Evolutionary conservation across 495 filamentous ascomycete species (phyloP).

Genomic region (Pyrenula aspistea): DNA sequence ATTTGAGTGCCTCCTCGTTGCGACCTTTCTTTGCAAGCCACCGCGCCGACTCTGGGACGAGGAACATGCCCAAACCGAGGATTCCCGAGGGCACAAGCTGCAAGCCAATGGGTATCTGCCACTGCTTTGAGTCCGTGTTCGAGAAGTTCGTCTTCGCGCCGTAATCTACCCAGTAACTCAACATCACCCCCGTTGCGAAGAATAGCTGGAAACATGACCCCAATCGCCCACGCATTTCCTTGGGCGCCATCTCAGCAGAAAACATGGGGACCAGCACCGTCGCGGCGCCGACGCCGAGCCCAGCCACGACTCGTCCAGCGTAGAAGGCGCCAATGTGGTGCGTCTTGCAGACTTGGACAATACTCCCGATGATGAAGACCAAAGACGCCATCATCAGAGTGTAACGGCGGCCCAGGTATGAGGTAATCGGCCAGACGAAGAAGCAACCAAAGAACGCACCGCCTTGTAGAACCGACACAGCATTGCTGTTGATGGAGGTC

Average conservation of each 20-base stretch:
- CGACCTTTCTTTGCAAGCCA: slow-evolving; percentile 38
- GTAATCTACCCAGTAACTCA: slow-evolving; percentile 42
- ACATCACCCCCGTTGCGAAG: slow-evolving; percentile 35
- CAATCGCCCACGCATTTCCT: slow-evolving; percentile 39
- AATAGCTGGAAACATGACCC: slow-evolving; percentile 34
- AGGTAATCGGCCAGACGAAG: slow-evolving; percentile 31
- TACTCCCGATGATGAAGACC: slow-evolving; percentile 30
- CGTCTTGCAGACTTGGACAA: slow-evolving; percentile 29
- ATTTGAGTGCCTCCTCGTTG: slow-evolving; percentile 34
- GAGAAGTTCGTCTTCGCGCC: slow-evolving; percentile 16
- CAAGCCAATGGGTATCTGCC: slow-evolving; percentile 39
- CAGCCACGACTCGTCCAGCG: slow-evolving; percentile 35
- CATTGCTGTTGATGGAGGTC: slow-evolving; percentile 28
- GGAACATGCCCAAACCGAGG: slow-evolving; percentile 30
- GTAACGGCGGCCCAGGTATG: slow-evolving; percentile 28
- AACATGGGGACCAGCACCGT: slow-evolving; percentile 43
- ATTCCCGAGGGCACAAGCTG: slow-evolving; percentile 33
- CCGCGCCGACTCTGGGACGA: slow-evolving; percentile 32
- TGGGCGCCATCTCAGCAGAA: slow-evolving; percentile 40
- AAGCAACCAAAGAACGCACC: slow-evolving; percentile 34
- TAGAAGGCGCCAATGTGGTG: slow-evolving; percentile 34
- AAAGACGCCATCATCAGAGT: slow-evolving; percentile 26
- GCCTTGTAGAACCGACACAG: slow-evolving; percentile 28
- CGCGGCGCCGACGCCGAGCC: slow-evolving; percentile 40
- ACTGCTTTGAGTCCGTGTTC: slow-evolving; percentile 26